These are phyloP conservation scores for Fraxinus floribunda DNA, from an alignment of 305 asterid species.

Conservation along the genomic window DNA sequence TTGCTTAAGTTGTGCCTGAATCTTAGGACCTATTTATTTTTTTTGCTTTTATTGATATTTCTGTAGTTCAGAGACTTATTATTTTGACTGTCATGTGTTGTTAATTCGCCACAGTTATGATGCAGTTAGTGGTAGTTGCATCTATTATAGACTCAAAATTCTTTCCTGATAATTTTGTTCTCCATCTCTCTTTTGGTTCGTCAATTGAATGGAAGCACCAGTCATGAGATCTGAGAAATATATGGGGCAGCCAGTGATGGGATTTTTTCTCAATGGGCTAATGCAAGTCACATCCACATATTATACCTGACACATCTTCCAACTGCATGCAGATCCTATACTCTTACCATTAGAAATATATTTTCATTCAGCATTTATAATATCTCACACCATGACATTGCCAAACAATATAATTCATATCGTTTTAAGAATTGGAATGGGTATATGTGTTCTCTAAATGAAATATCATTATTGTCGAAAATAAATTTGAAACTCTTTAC, in stretches of 20 bases:
- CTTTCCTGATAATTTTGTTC: neutral
- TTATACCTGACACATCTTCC: neutral
- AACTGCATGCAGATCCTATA: neutral
- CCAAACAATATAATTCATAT: neutral
- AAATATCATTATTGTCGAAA: neutral
- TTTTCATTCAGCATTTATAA: neutral
- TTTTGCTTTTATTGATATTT: neutral
- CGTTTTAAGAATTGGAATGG: neutral
- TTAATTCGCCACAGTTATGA: neutral
- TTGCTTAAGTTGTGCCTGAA: neutral
- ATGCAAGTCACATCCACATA: neutral
- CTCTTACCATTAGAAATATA: neutral
- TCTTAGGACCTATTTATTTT: neutral
- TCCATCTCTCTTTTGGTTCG: neutral
- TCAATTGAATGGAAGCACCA: neutral
- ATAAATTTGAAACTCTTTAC: neutral
- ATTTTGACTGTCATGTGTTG: neutral
- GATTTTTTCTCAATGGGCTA: neutral
- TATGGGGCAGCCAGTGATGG: neutral
- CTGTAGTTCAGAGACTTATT: neutral
- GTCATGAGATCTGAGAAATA: neutral
- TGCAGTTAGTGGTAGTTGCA: neutral
- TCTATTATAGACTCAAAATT: neutral
- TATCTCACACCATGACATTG: neutral
- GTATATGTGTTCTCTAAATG: neutral